A percentile compares a stretch with the other conserved stretches of the same genome.
These are phyloP conservation scores for Plasmodiophora brassicae DNA, from an alignment of 208 protist genomes.

Conservation along the genomic window DNA sequence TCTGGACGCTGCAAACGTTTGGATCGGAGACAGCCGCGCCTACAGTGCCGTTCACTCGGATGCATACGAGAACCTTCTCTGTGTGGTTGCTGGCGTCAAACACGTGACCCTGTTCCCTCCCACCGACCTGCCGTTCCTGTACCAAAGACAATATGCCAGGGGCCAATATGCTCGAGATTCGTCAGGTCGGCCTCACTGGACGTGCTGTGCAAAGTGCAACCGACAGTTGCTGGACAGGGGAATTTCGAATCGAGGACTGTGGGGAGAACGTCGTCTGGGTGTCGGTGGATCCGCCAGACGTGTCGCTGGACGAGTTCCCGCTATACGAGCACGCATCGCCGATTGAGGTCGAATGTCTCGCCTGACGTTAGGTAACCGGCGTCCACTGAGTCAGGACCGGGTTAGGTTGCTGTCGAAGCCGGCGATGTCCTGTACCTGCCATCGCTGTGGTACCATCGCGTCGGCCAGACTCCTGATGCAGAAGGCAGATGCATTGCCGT, in stretches of 20 bases:
- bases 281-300: background rate
- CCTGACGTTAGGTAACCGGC: background rate
- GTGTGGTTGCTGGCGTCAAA: conserved; percentile 53
- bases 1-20: conserved; percentile 55
- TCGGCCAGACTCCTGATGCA: conserved; percentile 45
- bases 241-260: background rate
- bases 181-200: background rate
- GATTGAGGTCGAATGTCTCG: background rate
- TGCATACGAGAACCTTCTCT: conserved; percentile 60
- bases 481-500: conserved; percentile 52
- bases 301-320: background rate
- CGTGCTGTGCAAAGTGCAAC: too few species aligned
- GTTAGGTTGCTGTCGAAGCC: conserved; percentile 37
- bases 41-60: conserved; percentile 58
- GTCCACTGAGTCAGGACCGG: background rate
- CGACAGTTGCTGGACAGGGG: too few species aligned
- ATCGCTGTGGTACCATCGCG: conserved; percentile 57
- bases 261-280: background rate
- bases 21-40: conserved; percentile 54
- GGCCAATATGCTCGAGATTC: conserved; percentile 27
- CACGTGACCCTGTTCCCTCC: conserved; percentile 57
- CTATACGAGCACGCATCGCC: background rate
- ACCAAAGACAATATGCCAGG: conserved; percentile 36
- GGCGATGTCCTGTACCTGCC: conserved; percentile 60
- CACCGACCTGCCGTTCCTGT: conserved; percentile 54